Evolutionary conservation across 129 eudicot genomes (phyloP), one percentile per base, ranked within the genome.

Genomic region (Flaveria ramosissima): DNA sequence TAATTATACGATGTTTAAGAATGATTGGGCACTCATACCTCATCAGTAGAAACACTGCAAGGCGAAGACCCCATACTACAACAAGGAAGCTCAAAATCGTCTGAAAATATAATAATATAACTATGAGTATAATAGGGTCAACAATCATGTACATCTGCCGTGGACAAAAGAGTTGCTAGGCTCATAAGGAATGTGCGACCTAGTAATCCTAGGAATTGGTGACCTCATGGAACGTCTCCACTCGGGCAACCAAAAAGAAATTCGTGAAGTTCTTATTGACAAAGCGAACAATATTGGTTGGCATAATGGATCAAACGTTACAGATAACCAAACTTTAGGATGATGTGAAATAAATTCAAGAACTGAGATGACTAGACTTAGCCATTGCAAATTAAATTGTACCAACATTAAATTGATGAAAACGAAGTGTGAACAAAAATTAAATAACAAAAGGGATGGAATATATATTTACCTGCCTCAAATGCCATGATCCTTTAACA

Each of bases 401-500:
- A 73, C 11, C 1, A 0, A 55, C 56, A 66, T 53, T 3, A 56
- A 26, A 16, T 51, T 15, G 59, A 19, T n/a, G 50, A 20, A 19
- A 27, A 52, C 46, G 26, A 2, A 2, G 6, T 26, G 30, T 24
- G 53, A 53, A 43, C 11, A 30, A 21, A 27, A 73, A 14, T 23
- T 26, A 27, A 16, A 42, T 16, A 52, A 42, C 19, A 52, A 3
- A 80, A 66, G 23, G 21, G 50, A 1, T 17, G 70, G 69, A 73
- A 77, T 45, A 61, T 56, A 74, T 47, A 10, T 57, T 80, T 72
- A 91, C 99, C 97, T 95, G 99, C 32, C 99, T 85, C 75, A 83
- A 85, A 72, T 95, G 81, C 99, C 99, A 95, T 83, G 99, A 81
- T 75, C 99, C 99, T 78, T 89, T 95, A 42, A 91, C 41, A 78